phyloP scores from a whole-genome alignment of 2,329 filamentous ascomycete species.

The Pestalotiopsis sp. region DNA sequence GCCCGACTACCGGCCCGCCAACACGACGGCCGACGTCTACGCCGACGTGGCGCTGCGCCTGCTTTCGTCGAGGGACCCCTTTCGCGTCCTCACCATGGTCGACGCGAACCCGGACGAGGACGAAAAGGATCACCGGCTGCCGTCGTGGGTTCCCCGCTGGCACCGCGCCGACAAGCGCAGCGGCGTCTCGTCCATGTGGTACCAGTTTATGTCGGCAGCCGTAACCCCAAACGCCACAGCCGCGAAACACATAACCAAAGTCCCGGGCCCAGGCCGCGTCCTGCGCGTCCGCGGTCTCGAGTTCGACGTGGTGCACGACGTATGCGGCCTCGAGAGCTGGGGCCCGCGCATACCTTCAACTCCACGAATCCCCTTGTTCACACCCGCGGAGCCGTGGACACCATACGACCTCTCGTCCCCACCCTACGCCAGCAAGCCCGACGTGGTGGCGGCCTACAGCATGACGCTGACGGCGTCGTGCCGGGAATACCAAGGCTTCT shows the following conservation, averaged over 20 bases:
- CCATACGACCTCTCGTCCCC: not conserved
- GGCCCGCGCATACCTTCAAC: not conserved
- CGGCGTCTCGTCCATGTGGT: not conserved
- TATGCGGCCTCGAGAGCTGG: not conserved
- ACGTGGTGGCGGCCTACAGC: slow-evolving; percentile 1
- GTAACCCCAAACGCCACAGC: not conserved
- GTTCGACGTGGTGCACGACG: not conserved
- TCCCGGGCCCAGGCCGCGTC: not conserved
- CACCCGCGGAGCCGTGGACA: not conserved
- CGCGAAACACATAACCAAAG: not conserved
- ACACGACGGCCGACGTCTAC: not conserved
- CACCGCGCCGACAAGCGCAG: not conserved
- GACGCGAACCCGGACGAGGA: not conserved
- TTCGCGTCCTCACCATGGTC: not conserved
- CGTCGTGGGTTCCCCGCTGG: not conserved
- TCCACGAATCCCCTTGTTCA: not conserved
- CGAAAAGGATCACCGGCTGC: not conserved
- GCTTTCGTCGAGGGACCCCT: not conserved
- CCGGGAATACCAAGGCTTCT: not conserved
- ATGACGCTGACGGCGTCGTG: slow-evolving; percentile 9
- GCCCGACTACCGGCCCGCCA: slow-evolving; percentile 3
- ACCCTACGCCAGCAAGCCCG: not conserved
- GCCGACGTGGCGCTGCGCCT: not conserved
- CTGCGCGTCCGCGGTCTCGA: not conserved
- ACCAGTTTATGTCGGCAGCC: not conserved